Conservation (phyloP, 306 rosid species). For the Pterocarpus macrocarpus region DNA sequence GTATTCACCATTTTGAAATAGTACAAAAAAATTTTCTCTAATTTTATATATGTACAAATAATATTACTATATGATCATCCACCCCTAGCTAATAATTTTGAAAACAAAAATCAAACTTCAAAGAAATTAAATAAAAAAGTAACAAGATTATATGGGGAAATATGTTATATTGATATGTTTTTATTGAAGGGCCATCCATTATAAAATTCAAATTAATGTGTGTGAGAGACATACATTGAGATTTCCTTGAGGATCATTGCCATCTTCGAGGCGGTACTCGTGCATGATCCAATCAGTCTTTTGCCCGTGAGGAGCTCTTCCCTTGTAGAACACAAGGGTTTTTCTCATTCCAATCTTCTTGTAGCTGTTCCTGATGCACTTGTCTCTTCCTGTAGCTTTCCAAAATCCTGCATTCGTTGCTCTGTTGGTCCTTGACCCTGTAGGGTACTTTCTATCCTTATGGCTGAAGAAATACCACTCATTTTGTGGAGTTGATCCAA, state of each 20-base stretch:
- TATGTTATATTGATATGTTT: neutral
- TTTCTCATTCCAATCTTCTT: conserved; percentile 96
- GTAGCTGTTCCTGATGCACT: conserved; percentile 78
- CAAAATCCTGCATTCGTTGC: conserved; percentile 96
- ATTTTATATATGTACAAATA: no score
- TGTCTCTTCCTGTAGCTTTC: conserved; percentile 98
- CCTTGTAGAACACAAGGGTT: conserved; percentile 91
- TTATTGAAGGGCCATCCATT: neutral
- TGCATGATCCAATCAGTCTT: conserved; percentile 99
- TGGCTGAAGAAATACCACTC: conserved; percentile 99
- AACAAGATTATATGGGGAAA: no score
- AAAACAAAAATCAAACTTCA: neutral
- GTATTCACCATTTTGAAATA: no score
- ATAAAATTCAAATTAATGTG: neutral
- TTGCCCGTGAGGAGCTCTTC: conserved; percentile 97
- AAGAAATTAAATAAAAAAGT: neutral
- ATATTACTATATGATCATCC: no score
- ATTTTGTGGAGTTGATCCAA: conserved; percentile 95
- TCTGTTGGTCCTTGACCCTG: conserved; percentile 96
- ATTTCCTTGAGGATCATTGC: conserved; percentile 61
- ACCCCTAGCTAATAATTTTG: neutral
- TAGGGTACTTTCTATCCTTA: conserved; percentile 94
- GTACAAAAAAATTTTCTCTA: no score
- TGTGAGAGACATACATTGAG: conserved; percentile 51
- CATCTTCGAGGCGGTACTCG: conserved; percentile 90